phyloP scores from a whole-genome alignment of 2,329 filamentous ascomycete species.

The Monosporascus ibericus region DNA sequence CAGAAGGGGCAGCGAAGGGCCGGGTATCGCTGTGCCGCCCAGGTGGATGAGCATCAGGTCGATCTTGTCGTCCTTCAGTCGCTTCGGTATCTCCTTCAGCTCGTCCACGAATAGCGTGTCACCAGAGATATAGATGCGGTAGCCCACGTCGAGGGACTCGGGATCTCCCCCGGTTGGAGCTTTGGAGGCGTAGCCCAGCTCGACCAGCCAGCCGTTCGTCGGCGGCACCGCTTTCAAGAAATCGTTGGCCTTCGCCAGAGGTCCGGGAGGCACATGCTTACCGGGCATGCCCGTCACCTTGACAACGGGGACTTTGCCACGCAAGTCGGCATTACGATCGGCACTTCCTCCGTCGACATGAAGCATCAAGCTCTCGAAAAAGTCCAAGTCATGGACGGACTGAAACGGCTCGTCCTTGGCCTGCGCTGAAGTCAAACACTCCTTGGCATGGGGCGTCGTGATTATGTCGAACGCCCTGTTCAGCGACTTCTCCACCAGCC shows the following conservation, averaged over 20 bases:
- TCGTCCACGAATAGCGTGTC: slow-evolving; percentile 60
- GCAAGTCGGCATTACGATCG: slow-evolving; percentile 7
- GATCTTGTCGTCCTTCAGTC: slow-evolving; percentile 47
- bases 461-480: slow-evolving; percentile 53
- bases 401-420: slow-evolving; percentile 44
- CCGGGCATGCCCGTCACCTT: slow-evolving; percentile 59
- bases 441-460: slow-evolving; percentile 55
- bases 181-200: slow-evolving; percentile 43
- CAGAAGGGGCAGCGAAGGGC: slow-evolving; percentile 49
- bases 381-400: slow-evolving; percentile 47
- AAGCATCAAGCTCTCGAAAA: slow-evolving; percentile 46
- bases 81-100: slow-evolving; percentile 52
- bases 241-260: slow-evolving; percentile 32
- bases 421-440: slow-evolving; percentile 36
- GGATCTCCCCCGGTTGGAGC: slow-evolving; percentile 9
- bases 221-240: slow-evolving; percentile 46
- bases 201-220: slow-evolving; percentile 62
- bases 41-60: slow-evolving; percentile 63
- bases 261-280: slow-evolving; percentile 49
- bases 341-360: slow-evolving; percentile 15
- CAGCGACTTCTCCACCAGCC: slow-evolving; percentile 30
- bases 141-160: slow-evolving; percentile 37
- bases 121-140: slow-evolving; percentile 60
- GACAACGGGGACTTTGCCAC: slow-evolving; percentile 37
- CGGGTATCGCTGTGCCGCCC: slow-evolving; percentile 59